These are phyloP conservation scores for Eleusine indica DNA, from an alignment of 176 grass and related monocot genomes.

Conservation along the genomic window DNA sequence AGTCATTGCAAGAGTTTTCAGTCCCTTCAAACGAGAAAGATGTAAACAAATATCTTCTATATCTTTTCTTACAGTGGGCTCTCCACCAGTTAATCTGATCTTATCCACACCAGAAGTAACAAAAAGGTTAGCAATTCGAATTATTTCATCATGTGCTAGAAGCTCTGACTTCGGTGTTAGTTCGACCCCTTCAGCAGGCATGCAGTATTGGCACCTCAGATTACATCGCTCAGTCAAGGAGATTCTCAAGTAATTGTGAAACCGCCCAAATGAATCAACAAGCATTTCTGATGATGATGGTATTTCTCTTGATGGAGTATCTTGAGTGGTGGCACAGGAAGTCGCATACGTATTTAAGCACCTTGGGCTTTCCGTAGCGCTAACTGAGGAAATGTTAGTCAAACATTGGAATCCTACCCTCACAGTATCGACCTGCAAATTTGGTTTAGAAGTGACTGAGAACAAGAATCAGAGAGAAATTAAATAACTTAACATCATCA, in stretches of 20 bases:
- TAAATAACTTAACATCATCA: neutral
- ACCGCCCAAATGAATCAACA: slow-evolving; percentile 85
- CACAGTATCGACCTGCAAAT: slow-evolving; percentile 40
- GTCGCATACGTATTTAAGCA: slow-evolving; percentile 45
- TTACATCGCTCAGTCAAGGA: slow-evolving; percentile 89
- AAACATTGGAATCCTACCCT: slow-evolving; percentile 32
- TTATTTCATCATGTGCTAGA: slow-evolving; percentile 70
- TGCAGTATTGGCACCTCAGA: slow-evolving; percentile 87
- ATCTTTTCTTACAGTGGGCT: slow-evolving; percentile 88
- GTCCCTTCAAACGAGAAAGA: slow-evolving; percentile 77
- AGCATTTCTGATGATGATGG: slow-evolving; percentile 59
- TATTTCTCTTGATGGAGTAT: slow-evolving; percentile 33
- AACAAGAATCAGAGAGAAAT: neutral
- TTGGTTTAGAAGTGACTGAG: slow-evolving; percentile 2
- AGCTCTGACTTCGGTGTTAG: slow-evolving; percentile 71
- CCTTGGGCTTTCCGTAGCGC: slow-evolving; percentile 1
- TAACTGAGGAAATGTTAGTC: neutral
- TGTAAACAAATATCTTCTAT: slow-evolving; percentile 86
- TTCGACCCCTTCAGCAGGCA: slow-evolving; percentile 85
- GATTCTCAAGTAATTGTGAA: slow-evolving; percentile 83
- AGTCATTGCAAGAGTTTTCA: slow-evolving; percentile 91
- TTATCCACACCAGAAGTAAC: slow-evolving; percentile 83
- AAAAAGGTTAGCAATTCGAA: slow-evolving; percentile 72
- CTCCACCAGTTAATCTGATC: slow-evolving; percentile 86
- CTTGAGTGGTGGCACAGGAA: slow-evolving; percentile 42